Evolutionary conservation across 2,329 filamentous ascomycete genomes (phyloP).

Genomic region (Penicillium sumatraense): DNA sequence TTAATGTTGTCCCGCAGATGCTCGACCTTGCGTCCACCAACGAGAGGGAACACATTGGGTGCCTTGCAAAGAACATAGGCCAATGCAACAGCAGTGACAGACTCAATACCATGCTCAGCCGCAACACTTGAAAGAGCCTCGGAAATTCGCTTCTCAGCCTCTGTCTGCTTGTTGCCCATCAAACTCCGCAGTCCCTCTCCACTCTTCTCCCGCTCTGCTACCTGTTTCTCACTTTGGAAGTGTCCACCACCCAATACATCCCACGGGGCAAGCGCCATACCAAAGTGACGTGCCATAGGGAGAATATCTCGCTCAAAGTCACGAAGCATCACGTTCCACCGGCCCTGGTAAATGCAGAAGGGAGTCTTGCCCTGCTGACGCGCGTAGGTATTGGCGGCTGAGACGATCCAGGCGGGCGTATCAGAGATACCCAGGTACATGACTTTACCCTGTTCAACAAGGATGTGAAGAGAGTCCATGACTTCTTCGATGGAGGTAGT

Average conservation of each 20-base stretch:
- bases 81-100: conserved; percentile 67
- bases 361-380: conserved; percentile 44
- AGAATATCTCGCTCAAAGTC: conserved; percentile 50
- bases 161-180: conserved; percentile 42
- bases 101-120: conserved; percentile 58
- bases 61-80: conserved; percentile 77
- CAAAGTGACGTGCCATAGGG: conserved; percentile 46
- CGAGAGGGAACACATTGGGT: conserved; percentile 73
- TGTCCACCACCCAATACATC: conserved; percentile 60
- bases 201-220: conserved; percentile 48
- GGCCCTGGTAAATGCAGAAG: conserved; percentile 46
- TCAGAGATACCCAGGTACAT: conserved; percentile 49
- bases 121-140: conserved; percentile 65
- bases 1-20: conserved; percentile 57
- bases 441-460: conserved; percentile 47
- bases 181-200: conserved; percentile 48
- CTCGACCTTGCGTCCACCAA: conserved; percentile 71
- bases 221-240: conserved; percentile 55
- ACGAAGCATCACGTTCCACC: conserved; percentile 44
- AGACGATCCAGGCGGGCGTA: conserved; percentile 47
- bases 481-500: conserved; percentile 37
- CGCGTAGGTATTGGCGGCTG: conserved; percentile 46
- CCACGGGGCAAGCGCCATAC: conserved; percentile 61
- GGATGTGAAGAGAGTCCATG: conserved; percentile 37
- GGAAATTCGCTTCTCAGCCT: conserved; percentile 58